Conservation (phyloP, 768 basidiomycete species). For the Dioszegia crocea region DNA sequence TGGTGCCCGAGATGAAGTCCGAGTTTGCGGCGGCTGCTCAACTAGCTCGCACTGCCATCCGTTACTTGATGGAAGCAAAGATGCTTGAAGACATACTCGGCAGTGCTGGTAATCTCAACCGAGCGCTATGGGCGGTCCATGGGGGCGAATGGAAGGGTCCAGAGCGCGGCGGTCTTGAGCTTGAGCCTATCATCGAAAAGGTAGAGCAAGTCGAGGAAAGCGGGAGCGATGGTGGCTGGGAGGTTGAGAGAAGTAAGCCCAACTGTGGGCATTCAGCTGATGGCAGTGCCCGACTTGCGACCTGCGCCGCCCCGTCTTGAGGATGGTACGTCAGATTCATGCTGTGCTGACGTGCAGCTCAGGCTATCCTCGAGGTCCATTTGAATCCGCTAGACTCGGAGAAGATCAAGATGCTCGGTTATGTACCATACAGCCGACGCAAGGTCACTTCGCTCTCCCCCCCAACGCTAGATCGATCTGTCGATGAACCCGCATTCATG, state of each 20-base stretch:
- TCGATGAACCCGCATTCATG: constrained; percentile 1
- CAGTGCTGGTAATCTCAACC: constrained; percentile 18
- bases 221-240: constrained; percentile 23
- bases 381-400: neutral
- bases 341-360: neutral
- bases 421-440: constrained; percentile 27
- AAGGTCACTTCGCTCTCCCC: neutral
- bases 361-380: neutral
- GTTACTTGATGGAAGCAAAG: constrained; percentile 19
- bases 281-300: constrained; percentile 15
- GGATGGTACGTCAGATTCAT: constrained; percentile 13
- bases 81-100: constrained; percentile 25
- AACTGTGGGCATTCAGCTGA: neutral
- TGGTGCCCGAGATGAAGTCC: constrained; percentile 20
- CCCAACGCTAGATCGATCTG: neutral
- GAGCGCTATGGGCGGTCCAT: constrained; percentile 21
- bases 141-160: constrained; percentile 21
- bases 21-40: constrained; percentile 9
- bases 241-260: constrained; percentile 14
- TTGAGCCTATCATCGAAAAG: neutral
- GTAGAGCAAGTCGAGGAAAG: neutral
- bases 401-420: constrained; percentile 13
- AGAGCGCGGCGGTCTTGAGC: constrained; percentile 7
- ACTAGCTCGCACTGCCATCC: constrained; percentile 26
- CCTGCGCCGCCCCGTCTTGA: constrained; percentile 1